These are phyloP conservation scores for Dioscorea cayenensis DNA, from an alignment of 116 monocot genomes.

Conservation along the genomic window DNA sequence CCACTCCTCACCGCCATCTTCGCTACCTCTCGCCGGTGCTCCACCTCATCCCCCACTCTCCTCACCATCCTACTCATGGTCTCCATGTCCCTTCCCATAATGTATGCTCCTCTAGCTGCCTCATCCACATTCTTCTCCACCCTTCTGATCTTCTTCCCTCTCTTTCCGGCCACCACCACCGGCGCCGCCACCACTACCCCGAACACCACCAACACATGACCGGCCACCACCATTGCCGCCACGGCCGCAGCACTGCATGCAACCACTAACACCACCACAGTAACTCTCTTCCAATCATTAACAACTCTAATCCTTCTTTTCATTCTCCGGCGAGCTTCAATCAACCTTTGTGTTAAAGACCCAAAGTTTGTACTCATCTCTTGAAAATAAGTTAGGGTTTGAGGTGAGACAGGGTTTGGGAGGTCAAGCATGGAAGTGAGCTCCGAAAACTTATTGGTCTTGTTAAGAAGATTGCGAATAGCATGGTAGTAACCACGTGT, in stretches of 20 bases:
- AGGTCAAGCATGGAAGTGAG: slow-evolving; percentile 31
- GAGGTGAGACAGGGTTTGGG: slow-evolving; percentile 53
- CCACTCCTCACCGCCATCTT: slow-evolving; percentile 39
- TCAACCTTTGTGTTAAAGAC: slow-evolving; percentile 26
- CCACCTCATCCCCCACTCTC: slow-evolving; percentile 78
- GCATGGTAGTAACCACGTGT: slow-evolving; percentile 11
- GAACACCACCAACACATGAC: slow-evolving; percentile 12
- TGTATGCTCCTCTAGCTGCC: slow-evolving; percentile 73
- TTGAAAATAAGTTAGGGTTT: slow-evolving; percentile 33
- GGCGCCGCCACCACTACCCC: background rate
- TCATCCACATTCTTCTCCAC: slow-evolving; percentile 38
- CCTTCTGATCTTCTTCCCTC: slow-evolving; percentile 6
- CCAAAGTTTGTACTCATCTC: slow-evolving; percentile 22
- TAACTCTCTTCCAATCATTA: slow-evolving; percentile 9
- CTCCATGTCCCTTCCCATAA: slow-evolving; percentile 62
- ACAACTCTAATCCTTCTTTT: slow-evolving; percentile 11
- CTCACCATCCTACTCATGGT: slow-evolving; percentile 70
- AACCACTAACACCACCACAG: slow-evolving; percentile 9
- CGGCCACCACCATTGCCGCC: slow-evolving; percentile 15
- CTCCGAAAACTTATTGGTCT: slow-evolving; percentile 1
- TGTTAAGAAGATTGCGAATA: slow-evolving; percentile 15
- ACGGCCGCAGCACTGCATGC: slow-evolving; percentile 12
- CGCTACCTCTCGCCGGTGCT: slow-evolving; percentile 56
- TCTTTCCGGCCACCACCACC: background rate
- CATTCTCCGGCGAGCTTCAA: slow-evolving; percentile 11